phyloP scores from a whole-genome alignment of 1,284 basidiomycete species.

The Ceratobasidium theobromae region DNA sequence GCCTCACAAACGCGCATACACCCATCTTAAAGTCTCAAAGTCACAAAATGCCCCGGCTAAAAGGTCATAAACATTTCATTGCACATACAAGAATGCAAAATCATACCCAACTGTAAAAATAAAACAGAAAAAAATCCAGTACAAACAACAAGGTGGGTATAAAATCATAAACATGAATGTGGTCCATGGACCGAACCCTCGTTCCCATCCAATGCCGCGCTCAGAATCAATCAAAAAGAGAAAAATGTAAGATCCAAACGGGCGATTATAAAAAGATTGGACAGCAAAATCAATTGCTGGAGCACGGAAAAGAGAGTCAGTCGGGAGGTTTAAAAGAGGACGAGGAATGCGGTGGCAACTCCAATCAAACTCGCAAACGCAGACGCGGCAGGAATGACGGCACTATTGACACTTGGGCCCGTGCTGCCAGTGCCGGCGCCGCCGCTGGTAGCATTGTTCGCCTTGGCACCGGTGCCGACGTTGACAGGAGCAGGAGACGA shows the following conservation, averaged over 20 bases:
- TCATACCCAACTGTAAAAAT: too few relatives aligned
- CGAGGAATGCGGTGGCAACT: conserved; percentile 5
- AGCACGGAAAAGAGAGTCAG: not conserved
- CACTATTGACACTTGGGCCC: not conserved
- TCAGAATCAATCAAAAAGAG: not conserved
- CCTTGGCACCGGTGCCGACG: not conserved
- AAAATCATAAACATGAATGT: conserved; percentile 14
- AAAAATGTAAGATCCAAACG: not conserved
- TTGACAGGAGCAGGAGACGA: conserved; percentile 1
- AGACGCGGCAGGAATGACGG: not conserved
- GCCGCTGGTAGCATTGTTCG: not conserved
- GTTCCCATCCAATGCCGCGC: not conserved
- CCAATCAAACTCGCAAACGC: not conserved
- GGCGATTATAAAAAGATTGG: not conserved
- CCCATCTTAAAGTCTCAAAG: too few relatives aligned
- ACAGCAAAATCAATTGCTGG: not conserved
- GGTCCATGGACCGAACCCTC: not conserved
- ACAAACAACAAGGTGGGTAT: too few relatives aligned
- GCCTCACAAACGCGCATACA: too few relatives aligned
- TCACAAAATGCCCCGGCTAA: too few relatives aligned
- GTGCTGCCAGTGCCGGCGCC: not conserved
- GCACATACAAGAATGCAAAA: too few relatives aligned
- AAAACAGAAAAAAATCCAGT: too few relatives aligned
- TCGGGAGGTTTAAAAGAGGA: not conserved
- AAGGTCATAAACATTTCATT: too few relatives aligned